Evolutionary conservation across 441 rosid genomes (phyloP).

Genomic region (Syzygium malaccense): DNA sequence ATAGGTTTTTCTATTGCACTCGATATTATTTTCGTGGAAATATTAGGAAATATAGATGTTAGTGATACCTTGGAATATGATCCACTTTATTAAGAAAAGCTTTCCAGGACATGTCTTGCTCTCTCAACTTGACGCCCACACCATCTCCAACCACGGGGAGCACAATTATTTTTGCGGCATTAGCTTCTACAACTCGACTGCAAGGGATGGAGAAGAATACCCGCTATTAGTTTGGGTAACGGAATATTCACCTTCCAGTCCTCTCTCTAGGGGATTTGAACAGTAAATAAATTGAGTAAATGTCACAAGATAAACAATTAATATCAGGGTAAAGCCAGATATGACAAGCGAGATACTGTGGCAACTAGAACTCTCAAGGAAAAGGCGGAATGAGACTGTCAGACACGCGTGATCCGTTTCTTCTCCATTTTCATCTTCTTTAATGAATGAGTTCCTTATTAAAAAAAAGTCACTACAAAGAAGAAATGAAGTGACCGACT

Average conservation of each 20-base stretch:
- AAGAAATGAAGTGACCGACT: not conserved
- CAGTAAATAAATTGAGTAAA: not conserved
- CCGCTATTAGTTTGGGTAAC: not conserved
- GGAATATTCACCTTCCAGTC: not conserved
- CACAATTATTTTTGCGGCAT: slow-evolving; percentile 59
- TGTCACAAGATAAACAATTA: not conserved
- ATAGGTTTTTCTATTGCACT: not conserved
- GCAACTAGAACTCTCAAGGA: not conserved
- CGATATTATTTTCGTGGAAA: not conserved
- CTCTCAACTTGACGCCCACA: slow-evolving; percentile 42
- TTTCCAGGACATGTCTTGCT: slow-evolving; percentile 63
- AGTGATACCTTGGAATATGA: slow-evolving; percentile 40
- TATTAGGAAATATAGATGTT: not conserved
- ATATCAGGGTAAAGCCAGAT: not conserved
- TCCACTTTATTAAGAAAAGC: slow-evolving; percentile 41
- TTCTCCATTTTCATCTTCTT: not conserved
- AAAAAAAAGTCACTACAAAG: not conserved
- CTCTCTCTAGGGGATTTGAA: not conserved
- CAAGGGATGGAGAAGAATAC: not conserved
- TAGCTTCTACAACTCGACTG: slow-evolving; percentile 85
- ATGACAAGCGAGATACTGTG: not conserved
- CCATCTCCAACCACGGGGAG: slow-evolving; percentile 51
- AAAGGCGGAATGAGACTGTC: not conserved
- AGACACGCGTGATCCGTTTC: not conserved
- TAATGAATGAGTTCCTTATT: not conserved